Evolutionary conservation across 441 rosid species (phyloP).

Genomic region (Brassica hybrid): DNA sequence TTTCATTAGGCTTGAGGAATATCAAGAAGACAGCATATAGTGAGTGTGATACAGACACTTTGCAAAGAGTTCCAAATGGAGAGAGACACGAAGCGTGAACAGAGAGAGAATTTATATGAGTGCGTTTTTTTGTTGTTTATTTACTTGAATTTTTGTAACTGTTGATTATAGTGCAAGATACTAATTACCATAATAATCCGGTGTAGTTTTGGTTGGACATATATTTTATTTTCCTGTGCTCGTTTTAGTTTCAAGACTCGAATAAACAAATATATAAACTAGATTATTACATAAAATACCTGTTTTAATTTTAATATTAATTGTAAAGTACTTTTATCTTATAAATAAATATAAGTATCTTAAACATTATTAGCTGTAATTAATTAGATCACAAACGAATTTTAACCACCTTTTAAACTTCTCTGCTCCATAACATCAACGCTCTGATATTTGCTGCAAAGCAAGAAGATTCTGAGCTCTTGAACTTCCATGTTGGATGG

Average conservation of each 20-base stretch:
- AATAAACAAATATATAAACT: not conserved
- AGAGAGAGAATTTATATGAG: slow-evolving; percentile 8
- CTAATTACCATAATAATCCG: not conserved
- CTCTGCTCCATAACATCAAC: no score
- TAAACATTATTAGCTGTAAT: no score
- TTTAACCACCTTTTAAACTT: no score
- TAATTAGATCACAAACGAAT: no score
- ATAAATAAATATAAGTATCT: no score
- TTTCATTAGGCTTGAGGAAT: slow-evolving; percentile 29
- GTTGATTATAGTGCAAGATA: slow-evolving; percentile 36
- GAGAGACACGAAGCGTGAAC: no score
- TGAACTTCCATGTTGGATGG: no score
- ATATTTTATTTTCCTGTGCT: not conserved
- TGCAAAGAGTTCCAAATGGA: slow-evolving; percentile 25
- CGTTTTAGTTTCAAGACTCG: not conserved
- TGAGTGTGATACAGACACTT: slow-evolving; percentile 18
- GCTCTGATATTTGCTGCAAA: no score
- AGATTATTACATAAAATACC: no score
- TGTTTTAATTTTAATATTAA: no score
- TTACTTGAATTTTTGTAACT: slow-evolving; percentile 30
- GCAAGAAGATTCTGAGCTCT: no score
- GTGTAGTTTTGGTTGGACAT: slow-evolving; percentile 1
- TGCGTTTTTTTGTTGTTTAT: slow-evolving; percentile 24
- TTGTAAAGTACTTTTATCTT: no score
- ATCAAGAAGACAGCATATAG: slow-evolving; percentile 35